Percentiles rank a stretch among this genome's conserved stretches.
phyloP scores from a whole-genome alignment of 2,329 filamentous ascomycete genomes.

The Cladosporium phlei region DNA sequence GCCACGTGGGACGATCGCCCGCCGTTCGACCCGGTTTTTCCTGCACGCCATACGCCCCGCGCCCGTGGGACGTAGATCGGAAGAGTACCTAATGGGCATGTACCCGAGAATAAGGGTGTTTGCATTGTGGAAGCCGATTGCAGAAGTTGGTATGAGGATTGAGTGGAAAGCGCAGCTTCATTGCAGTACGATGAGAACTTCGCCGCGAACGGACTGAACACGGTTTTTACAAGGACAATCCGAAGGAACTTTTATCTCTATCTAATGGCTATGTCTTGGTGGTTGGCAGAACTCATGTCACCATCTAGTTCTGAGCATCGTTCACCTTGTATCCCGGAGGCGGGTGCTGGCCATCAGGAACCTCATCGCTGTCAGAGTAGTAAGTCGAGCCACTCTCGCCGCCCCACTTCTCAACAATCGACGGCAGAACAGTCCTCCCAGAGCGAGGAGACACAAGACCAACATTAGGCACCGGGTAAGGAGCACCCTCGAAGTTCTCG shows the following conservation, averaged over 20 bases:
- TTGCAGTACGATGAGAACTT: too few relatives aligned
- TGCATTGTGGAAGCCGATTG: too few relatives aligned
- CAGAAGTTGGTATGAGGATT: too few relatives aligned
- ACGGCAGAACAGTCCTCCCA: constrained; percentile 28
- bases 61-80: neutral
- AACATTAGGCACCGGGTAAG: constrained; percentile 30
- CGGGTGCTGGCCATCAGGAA: constrained; percentile 31
- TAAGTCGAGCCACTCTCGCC: constrained; percentile 16
- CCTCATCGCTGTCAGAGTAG: constrained; percentile 29
- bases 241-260: too few relatives aligned
- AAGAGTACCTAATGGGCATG: too few relatives aligned
- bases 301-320: constrained; percentile 13
- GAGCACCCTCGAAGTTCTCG: constrained; percentile 19
- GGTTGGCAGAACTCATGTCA: too few relatives aligned
- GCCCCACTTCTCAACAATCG: constrained; percentile 24
- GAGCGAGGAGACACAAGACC: constrained; percentile 24
- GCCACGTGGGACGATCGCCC: constrained; percentile 1
- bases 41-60: constrained; percentile 3
- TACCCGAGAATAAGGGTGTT: too few relatives aligned
- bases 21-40: constrained; percentile 1
- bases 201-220: too few relatives aligned
- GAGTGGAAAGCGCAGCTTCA: too few relatives aligned
- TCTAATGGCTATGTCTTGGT: too few relatives aligned
- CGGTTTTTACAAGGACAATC: too few relatives aligned
- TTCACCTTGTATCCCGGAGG: constrained; percentile 6